phyloP scores from a whole-genome alignment of 1,139 yeast species.

The Saccharomyces uvarum region DNA sequence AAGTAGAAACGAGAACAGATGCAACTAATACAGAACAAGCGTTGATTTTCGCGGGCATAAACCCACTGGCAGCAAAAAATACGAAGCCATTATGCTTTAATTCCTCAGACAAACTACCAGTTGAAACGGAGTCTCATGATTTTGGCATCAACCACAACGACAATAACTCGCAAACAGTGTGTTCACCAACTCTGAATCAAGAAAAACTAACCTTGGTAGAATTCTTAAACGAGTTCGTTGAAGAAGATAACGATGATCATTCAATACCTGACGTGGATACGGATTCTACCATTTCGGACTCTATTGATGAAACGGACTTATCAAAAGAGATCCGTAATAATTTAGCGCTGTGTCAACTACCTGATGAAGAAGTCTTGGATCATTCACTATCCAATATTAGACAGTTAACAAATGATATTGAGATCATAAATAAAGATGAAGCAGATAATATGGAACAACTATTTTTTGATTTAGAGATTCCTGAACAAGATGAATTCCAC shows the following conservation, averaged over 20 bases:
- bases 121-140: background rate
- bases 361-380: slow-evolving; percentile 6
- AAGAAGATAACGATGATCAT: slow-evolving; percentile 6
- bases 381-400: slow-evolving; percentile 3
- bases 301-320: slow-evolving; percentile 10
- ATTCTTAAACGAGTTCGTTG: background rate
- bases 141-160: slow-evolving; percentile 3
- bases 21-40: slow-evolving; percentile 22
- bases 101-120: slow-evolving; percentile 6
- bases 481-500: background rate
- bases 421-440: slow-evolving; percentile 3
- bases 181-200: background rate
- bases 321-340: slow-evolving; percentile 9
- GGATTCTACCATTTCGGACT: slow-evolving; percentile 13
- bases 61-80: slow-evolving; percentile 6
- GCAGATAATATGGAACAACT: slow-evolving; percentile 4
- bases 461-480: background rate
- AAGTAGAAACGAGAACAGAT: slow-evolving; percentile 1
- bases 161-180: background rate
- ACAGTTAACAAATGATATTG: slow-evolving; percentile 3
- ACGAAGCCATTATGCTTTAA: slow-evolving; percentile 10
- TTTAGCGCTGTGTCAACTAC: slow-evolving; percentile 9
- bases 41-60: slow-evolving; percentile 23
- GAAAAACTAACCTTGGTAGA: background rate
- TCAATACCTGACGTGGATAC: slow-evolving; percentile 6